Conservation (phyloP, 2,329 filamentous ascomycete species). For the Trichoderma afroharzianum region DNA sequence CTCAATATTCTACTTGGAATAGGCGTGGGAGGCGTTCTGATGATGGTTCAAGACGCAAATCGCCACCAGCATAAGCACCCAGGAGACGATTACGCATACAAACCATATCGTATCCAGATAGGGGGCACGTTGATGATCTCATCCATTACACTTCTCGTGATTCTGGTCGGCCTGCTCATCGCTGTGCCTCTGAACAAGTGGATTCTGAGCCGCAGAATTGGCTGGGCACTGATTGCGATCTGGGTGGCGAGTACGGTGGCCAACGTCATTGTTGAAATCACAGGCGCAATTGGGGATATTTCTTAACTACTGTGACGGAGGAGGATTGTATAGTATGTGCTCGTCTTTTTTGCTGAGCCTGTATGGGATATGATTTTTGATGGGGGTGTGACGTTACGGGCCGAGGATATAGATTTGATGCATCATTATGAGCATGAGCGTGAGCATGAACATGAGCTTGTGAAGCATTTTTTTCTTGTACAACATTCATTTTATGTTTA, state of each 20-base stretch:
- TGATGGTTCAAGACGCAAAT: constrained; percentile 71
- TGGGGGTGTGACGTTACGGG: not conserved
- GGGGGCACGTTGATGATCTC: constrained; percentile 82
- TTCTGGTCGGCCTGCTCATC: constrained; percentile 72
- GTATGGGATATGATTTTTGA: not conserved
- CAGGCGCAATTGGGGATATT: constrained; percentile 46
- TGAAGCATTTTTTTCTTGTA: not conserved
- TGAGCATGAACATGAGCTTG: not conserved
- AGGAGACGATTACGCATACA: constrained; percentile 59
- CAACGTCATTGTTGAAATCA: constrained; percentile 78
- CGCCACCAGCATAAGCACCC: constrained; percentile 65
- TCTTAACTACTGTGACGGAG: not conserved
- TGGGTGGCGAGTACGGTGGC: constrained; percentile 77
- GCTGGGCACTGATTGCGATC: constrained; percentile 71
- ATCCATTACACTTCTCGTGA: constrained; percentile 77
- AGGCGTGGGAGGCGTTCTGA: constrained; percentile 84
- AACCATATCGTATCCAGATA: constrained; percentile 78
- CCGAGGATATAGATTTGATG: not conserved
- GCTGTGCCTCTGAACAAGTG: constrained; percentile 82
- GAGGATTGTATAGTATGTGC: not conserved
- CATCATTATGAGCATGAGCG: not conserved
- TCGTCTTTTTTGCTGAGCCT: not conserved
- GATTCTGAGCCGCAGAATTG: constrained; percentile 79
- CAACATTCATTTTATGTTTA: not conserved
- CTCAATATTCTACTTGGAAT: constrained; percentile 94